phyloP scores from a whole-genome alignment of 2,329 filamentous ascomycete genomes.

The Zasmidium cellare region DNA sequence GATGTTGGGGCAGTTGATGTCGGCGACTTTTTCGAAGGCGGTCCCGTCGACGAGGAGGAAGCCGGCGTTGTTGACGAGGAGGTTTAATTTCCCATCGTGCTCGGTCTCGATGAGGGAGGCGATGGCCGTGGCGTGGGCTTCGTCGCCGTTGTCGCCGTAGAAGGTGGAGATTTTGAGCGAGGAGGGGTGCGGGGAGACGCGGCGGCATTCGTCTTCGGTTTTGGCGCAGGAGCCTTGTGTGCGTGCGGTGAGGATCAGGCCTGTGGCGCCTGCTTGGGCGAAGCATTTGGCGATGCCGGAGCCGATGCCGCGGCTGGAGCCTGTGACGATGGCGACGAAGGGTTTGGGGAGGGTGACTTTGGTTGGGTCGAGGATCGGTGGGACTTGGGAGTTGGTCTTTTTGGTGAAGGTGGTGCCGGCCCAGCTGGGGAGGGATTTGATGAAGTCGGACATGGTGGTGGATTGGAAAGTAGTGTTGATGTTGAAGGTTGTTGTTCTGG shows the following conservation, averaged over 20 bases:
- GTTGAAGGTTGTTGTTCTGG: background rate
- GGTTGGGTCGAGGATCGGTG: background rate
- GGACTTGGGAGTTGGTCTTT: background rate
- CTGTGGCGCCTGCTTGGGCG: slow-evolving; percentile 53
- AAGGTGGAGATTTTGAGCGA: slow-evolving; percentile 45
- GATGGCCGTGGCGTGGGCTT: slow-evolving; percentile 36
- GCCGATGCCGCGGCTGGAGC: slow-evolving; percentile 42
- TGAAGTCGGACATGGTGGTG: background rate
- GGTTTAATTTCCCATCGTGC: slow-evolving; percentile 26
- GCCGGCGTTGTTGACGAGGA: slow-evolving; percentile 40
- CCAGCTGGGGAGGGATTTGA: background rate
- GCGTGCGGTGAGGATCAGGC: slow-evolving; percentile 56
- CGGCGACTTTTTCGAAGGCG: slow-evolving; percentile 25
- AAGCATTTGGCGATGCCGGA: slow-evolving; percentile 56
- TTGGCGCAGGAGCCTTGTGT: slow-evolving; percentile 44
- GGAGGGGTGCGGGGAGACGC: slow-evolving; percentile 34
- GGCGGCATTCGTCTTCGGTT: slow-evolving; percentile 34
- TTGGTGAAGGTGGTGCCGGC: background rate
- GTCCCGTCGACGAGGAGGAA: slow-evolving; percentile 11
- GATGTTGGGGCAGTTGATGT: slow-evolving; percentile 35
- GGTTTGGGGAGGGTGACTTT: background rate
- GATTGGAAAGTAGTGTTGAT: background rate
- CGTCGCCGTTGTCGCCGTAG: slow-evolving; percentile 39
- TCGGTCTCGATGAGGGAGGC: slow-evolving; percentile 22
- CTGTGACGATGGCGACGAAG: slow-evolving; percentile 52